Evolutionary conservation across 495 filamentous ascomycete species (phyloP).

Genomic region (Chaetomidium leptoderma): DNA sequence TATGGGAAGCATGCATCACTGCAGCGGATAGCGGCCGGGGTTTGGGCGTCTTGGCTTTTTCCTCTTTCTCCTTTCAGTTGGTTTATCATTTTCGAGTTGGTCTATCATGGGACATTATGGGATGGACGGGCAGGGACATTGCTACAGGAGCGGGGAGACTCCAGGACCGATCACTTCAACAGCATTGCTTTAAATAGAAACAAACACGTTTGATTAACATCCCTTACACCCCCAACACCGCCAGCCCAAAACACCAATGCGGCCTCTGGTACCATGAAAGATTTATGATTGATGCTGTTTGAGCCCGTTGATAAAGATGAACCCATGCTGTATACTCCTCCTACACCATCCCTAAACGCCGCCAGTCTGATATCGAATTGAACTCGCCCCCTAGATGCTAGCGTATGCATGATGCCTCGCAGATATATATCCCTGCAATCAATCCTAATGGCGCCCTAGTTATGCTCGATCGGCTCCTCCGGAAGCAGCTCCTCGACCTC

Average conservation of each 20-base stretch:
- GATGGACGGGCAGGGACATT: not conserved
- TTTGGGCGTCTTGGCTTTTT: not conserved
- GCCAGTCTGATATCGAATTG: not conserved
- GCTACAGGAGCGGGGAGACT: too few species aligned
- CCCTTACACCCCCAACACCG: too few species aligned
- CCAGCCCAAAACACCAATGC: too few species aligned
- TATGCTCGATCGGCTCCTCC: conserved; percentile 81
- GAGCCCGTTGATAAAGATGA: too few species aligned
- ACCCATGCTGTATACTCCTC: not conserved
- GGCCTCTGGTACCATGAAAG: too few species aligned
- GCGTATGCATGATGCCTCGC: not conserved
- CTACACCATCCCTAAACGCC: not conserved
- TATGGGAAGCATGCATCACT: conserved; percentile 3
- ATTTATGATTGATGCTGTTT: too few species aligned
- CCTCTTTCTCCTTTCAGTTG: not conserved
- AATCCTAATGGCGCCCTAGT: conserved; percentile 30
- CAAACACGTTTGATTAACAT: too few species aligned
- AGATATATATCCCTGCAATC: not conserved
- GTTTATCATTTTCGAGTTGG: not conserved
- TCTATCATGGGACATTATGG: too few species aligned
- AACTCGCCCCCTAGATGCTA: too few species aligned
- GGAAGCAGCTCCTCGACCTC: conserved; percentile 72
- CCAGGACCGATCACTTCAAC: too few species aligned
- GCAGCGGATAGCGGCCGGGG: not conserved
- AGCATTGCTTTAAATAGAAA: too few species aligned